Base-by-base conservation (phyloP, 176 grass and related monocot species). In the Melocanna baccifera region DNA sequence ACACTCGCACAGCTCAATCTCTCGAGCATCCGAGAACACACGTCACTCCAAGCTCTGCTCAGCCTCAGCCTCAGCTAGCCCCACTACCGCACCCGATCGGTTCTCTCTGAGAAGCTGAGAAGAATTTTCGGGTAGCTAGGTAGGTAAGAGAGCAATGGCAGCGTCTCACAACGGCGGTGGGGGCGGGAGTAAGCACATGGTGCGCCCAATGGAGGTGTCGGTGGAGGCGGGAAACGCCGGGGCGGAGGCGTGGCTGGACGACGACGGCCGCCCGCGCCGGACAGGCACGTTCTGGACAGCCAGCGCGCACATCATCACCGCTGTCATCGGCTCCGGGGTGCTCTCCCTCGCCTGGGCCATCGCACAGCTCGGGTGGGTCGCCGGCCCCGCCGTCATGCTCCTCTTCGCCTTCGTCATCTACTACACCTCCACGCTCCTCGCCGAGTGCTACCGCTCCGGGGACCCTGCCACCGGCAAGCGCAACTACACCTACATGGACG, bases 401-500 rank as follows among this genome's bases (percentile, higher is more conserved):
- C 89, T 98, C 80, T 98, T 95, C 87, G 92, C 96, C 37, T 58
- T 91, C 5, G 93, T 98, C 6, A 94, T 93, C n/a, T 98, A 94
- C 82, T 98, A 98, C 76, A 95, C 93, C 39, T 93, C 96, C 7
- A 71, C 93, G 9, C 87, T 98, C 12, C 85, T 98, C 73, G 77
- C 91, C 51, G 96, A 98, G 82, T 94, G 96, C 73, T 98, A 98
- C 86, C 93, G 93, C 59, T 85, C 93, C 1, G 91, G 91, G 1
- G 93, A 98, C 80, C 96, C 87, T 0, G 18, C 13, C 67, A 89
- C 89, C 4, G 96, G 93, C 20, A 94, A 91, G 81, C 91, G 96
- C 12, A 96, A 94, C 86, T 99, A 96, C 89, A 99, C 96, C 14
- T 99, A 96, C 73, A 94, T 99, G 93, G 96, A 96, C 66, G 93